Evolutionary conservation across 2,329 filamentous ascomycete genomes (phyloP).

Genomic region (Penicillium sp.): DNA sequence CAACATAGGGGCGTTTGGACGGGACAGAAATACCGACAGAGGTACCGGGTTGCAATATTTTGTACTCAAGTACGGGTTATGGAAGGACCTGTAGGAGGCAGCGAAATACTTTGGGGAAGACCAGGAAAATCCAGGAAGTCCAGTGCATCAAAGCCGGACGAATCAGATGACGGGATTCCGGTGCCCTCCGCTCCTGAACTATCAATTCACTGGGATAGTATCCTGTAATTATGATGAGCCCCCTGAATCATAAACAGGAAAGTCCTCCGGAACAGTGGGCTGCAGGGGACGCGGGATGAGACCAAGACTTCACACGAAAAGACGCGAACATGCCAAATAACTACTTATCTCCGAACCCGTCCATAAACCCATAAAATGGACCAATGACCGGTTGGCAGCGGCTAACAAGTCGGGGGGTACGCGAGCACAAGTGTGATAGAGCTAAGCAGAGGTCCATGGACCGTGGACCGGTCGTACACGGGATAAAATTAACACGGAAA

Average conservation of each 20-base stretch:
- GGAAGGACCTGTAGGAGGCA: neutral
- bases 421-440: conserved; percentile 5
- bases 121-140: no score
- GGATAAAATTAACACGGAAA: conserved; percentile 4
- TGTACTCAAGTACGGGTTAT: neutral
- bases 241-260: conserved; percentile 17
- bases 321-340: neutral
- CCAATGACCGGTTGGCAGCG: conserved; percentile 6
- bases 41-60: neutral
- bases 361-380: conserved; percentile 3
- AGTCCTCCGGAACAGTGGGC: conserved; percentile 5
- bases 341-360: neutral
- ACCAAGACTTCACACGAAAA: neutral
- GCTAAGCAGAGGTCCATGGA: conserved; percentile 5
- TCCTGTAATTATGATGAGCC: conserved; percentile 5
- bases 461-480: conserved; percentile 11
- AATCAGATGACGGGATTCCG: conserved; percentile 7
- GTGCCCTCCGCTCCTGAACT: conserved; percentile 11
- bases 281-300: conserved; percentile 1
- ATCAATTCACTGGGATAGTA: conserved; percentile 14
- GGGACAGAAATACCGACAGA: conserved; percentile 6
- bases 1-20: neutral
- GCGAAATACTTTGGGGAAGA: neutral
- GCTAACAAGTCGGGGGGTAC: conserved; percentile 22
- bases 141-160: conserved; percentile 11